Percentiles rank a stretch among this genome's conserved stretches.
Evolutionary conservation across 352 stramenopile genomes (phyloP).

Genomic region (Hyphochytrium catenoides): DNA sequence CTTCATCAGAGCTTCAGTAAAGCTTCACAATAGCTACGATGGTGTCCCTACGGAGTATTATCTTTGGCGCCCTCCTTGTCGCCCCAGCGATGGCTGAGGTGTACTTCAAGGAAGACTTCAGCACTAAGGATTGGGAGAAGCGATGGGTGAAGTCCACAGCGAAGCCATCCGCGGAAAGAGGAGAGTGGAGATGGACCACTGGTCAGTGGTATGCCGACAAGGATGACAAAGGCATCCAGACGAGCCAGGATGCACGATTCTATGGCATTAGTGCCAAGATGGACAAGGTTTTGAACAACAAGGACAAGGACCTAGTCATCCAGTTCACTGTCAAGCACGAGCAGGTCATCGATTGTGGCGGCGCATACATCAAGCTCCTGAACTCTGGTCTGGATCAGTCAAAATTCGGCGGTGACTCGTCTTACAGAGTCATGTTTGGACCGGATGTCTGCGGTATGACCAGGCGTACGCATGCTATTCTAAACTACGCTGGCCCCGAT

Average conservation of each 20-base stretch:
- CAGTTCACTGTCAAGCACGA: conserved; percentile 98
- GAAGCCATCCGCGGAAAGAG: conserved; percentile 79
- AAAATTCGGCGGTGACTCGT: conserved; percentile 81
- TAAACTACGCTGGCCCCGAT: conserved; percentile 88
- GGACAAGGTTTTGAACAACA: conserved; percentile 56
- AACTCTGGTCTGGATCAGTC: conserved; percentile 64
- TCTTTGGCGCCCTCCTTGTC: conserved; percentile 1
- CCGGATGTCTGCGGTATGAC: conserved; percentile 93
- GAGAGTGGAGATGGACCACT: conserved; percentile 75
- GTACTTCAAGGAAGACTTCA: conserved; percentile 81
- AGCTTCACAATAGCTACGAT: no score
- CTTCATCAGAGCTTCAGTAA: no score
- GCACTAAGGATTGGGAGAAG: conserved; percentile 45
- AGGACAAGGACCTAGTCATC: conserved; percentile 66
- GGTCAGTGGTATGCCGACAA: conserved; percentile 74
- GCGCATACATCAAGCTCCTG: conserved; percentile 98
- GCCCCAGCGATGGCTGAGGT: conserved; percentile 25
- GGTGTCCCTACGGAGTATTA: no score
- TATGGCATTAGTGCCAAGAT: conserved; percentile 88
- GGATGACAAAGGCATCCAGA: conserved; percentile 82
- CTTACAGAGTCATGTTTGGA: conserved; percentile 96
- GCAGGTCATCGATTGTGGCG: conserved; percentile 93
- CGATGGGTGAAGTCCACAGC: conserved; percentile 73
- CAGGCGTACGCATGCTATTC: conserved; percentile 92
- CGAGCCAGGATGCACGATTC: conserved; percentile 80